A percentile compares a stretch with the other conserved stretches of the same genome.
Evolutionary conservation across 169 alveolate genomes (phyloP).

Genomic region (Cryptosporidium ryanae): DNA sequence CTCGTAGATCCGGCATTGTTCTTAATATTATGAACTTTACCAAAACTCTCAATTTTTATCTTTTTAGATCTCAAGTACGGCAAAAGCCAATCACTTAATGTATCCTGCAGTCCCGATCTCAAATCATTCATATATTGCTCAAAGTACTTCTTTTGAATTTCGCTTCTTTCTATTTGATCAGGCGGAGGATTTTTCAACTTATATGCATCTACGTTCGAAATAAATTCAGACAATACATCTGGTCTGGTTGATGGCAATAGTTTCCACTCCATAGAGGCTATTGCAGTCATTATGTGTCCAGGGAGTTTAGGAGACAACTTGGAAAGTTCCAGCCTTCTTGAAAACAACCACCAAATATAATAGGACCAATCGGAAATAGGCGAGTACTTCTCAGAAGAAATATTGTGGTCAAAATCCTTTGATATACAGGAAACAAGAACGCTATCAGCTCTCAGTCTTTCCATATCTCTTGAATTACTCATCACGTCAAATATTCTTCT

Average conservation of each 20-base stretch:
- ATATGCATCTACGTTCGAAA: conserved; percentile 27
- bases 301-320: conserved; percentile 63
- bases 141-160: conserved; percentile 23
- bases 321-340: conserved; percentile 56
- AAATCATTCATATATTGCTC: conserved; percentile 26
- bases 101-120: conserved; percentile 45
- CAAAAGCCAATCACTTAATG: conserved; percentile 61
- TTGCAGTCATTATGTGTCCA: conserved; percentile 41
- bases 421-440: conserved; percentile 27
- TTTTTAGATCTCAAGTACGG: conserved; percentile 45
- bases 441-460: conserved; percentile 18
- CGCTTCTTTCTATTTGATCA: background rate
- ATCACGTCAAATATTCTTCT: conserved; percentile 37
- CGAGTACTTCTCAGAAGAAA: conserved; percentile 43
- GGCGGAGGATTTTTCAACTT: conserved; percentile 56
- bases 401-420: conserved; percentile 5
- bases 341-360: conserved; percentile 71
- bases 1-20: conserved; percentile 1
- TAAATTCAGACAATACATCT: conserved; percentile 25
- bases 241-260: conserved; percentile 62
- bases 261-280: conserved; percentile 72
- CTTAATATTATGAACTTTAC: background rate
- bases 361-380: conserved; percentile 68
- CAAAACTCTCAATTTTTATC: conserved; percentile 31
- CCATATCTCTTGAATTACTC: background rate